Percentiles rank a stretch among this genome's conserved stretches.
Conservation (phyloP, 1,284 basidiomycete genomes). For the Cryptococcus depauperatus region DNA sequence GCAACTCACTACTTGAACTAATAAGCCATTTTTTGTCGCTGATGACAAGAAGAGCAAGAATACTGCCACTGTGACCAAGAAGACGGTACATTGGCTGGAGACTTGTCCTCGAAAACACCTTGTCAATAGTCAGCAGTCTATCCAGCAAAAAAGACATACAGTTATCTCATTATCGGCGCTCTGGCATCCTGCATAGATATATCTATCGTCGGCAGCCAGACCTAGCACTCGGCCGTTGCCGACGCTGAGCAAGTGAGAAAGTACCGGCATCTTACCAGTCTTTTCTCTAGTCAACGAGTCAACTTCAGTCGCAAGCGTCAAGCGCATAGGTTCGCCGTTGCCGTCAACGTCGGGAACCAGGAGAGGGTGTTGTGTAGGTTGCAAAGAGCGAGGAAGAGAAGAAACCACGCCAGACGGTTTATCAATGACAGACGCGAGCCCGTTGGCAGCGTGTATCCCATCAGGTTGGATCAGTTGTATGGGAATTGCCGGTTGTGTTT, state of each 20-base stretch:
- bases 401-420: slow-evolving; percentile 1
- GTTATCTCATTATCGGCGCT: slow-evolving; percentile 63
- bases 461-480: not conserved
- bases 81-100: slow-evolving; percentile 64
- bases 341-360: not conserved
- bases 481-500: not conserved
- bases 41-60: slow-evolving; percentile 72
- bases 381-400: slow-evolving; percentile 1
- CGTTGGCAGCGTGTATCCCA: not conserved
- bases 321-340: not conserved
- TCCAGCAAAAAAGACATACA: slow-evolving; percentile 16
- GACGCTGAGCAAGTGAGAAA: slow-evolving; percentile 42
- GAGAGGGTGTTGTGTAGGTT: slow-evolving; percentile 5
- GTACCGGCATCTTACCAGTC: slow-evolving; percentile 38
- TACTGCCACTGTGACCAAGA: slow-evolving; percentile 76
- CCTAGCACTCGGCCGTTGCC: slow-evolving; percentile 53
- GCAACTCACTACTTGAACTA: slow-evolving; percentile 52
- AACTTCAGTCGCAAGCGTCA: slow-evolving; percentile 10
- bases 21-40: slow-evolving; percentile 73
- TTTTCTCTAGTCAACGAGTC: slow-evolving; percentile 42
- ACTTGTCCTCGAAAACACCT: slow-evolving; percentile 75
- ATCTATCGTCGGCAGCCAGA: slow-evolving; percentile 60
- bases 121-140: slow-evolving; percentile 2
- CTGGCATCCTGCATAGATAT: slow-evolving; percentile 80
- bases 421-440: not conserved